phyloP scores from a whole-genome alignment of 2,329 filamentous ascomycete genomes.

The Exophiala sp. region DNA sequence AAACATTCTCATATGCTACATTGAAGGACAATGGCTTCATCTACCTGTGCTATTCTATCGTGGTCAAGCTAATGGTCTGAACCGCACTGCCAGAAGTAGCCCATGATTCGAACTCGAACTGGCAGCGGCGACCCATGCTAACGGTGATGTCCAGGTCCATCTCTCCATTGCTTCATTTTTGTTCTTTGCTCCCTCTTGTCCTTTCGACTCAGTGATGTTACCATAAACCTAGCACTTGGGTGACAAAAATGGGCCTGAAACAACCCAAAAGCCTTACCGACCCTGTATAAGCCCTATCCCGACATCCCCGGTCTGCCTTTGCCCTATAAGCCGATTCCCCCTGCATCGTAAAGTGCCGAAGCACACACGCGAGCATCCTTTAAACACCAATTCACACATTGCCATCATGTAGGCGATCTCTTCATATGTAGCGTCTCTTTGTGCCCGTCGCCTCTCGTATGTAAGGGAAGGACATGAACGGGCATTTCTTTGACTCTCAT shows the following conservation, averaged over 20 bases:
- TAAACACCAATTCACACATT: background rate
- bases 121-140: background rate
- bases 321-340: background rate
- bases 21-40: background rate
- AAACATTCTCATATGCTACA: background rate
- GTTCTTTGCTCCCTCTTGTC: background rate
- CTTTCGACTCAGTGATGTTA: background rate
- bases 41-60: background rate
- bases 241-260: conserved; percentile 10
- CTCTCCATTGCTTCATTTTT: background rate
- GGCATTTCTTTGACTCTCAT: background rate
- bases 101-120: no score
- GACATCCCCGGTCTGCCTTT: conserved; percentile 11
- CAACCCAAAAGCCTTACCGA: background rate
- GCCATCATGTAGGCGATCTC: background rate
- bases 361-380: conserved; percentile 3
- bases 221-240: conserved; percentile 1
- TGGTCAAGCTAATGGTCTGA: no score
- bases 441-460: background rate
- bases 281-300: conserved; percentile 4
- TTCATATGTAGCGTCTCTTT: background rate
- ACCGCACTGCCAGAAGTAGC: no score
- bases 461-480: no score
- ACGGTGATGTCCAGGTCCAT: no score
- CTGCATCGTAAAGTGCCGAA: conserved; percentile 1